Base-by-base conservation (phyloP, 495 filamentous ascomycete species). In the Mycothermus thermophilus region DNA sequence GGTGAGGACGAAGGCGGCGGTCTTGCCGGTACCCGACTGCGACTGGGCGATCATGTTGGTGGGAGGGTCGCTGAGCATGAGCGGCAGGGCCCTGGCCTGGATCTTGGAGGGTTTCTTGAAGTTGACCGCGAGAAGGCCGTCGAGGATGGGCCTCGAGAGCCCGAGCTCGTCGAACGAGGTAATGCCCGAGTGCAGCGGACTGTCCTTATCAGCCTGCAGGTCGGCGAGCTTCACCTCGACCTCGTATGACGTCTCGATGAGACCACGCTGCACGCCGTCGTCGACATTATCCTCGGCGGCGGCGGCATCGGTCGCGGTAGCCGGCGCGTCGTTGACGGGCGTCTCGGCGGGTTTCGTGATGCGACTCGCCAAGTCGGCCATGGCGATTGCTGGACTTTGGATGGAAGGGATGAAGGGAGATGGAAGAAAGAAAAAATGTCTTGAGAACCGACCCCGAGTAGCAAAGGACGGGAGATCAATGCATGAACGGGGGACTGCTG, bases 11-110 rank as follows among this genome's bases (percentile, higher is more conserved):
- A 96, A 99, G 20, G 92, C 92, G 20, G 90, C 92, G 8, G 92
- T 99, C 64, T 99, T 99, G 38, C 92, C 92, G 10, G 92, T 99
- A 41, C 92, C 92, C 4, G 92, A 97, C 59, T 99, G 92, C 18
- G 90, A 95, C 54, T 99, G 92, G 14, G 85, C 90, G 40, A 99
- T 88, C 66, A 96, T 77, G 57, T 96, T 96, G 27, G 63, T 69
- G 0, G 88, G 80, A 11, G 87, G 87, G 46, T 93, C 71, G 42
- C 62, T 50, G 41, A 97, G 68, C 38, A 97, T 76, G 13, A 97
- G 69, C 12, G 90, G 92, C 3, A 97, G 67, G 2, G 88, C 88
- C 35, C 74, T 77, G 56, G 93, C 90, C 59, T 97, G 90, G 49
- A 97, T 86, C 62, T 96, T 96, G 18, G 88, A 95, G 0, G 90